Base-by-base conservation (phyloP, 352 stramenopile genomes). In the Phytophthora brassicae region DNA sequence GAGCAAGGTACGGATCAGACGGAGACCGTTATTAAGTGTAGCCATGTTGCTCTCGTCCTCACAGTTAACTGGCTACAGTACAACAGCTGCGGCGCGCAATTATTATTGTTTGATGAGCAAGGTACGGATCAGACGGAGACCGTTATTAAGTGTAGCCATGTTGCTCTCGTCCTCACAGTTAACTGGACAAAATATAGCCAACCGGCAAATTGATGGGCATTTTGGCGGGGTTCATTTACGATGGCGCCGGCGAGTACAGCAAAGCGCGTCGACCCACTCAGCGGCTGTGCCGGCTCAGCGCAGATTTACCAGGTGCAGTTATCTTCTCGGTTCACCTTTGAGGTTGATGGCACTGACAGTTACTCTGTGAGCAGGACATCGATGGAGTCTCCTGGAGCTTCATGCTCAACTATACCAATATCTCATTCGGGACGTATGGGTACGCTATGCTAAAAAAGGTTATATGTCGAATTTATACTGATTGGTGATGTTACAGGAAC, bases 401-500 rank as follows among this genome's bases (percentile, higher is more conserved):
- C 38, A 76, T 79, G 73, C 73, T 81, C 63, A 81, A 78, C 55
- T 77, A 76, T 46, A 78, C 73, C 38, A 69, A 81, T 64, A 77
- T 81, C 39, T 81, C 73, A 23, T 81, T 68, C 48, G 73, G 73
- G 28, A 71, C 64, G 5, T 81, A 84, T 47, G 75, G 75, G 75
- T 84, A 46, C 20, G 23, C 3, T 20, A 14, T 7, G 17, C 9
- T 28, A n/a, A n/a, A n/a, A n/a, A n/a, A n/a, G n/a, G n/a, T n/a
- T n/a, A n/a, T n/a, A n/a, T n/a, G n/a, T n/a, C n/a, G n/a, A n/a
- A n/a, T n/a, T 22, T 24, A 16, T 11, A 57, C 12, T 7, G 29
- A 38, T 53, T 8, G 35, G 9, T 14, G 16, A 13, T n/a, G 24
- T 3, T 47, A 29, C 38, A 89, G 81, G 2, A 88, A 86, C 75